Evolutionary conservation across 768 basidiomycete genomes (phyloP).

Genomic region (Gautieria morchelliformis): DNA sequence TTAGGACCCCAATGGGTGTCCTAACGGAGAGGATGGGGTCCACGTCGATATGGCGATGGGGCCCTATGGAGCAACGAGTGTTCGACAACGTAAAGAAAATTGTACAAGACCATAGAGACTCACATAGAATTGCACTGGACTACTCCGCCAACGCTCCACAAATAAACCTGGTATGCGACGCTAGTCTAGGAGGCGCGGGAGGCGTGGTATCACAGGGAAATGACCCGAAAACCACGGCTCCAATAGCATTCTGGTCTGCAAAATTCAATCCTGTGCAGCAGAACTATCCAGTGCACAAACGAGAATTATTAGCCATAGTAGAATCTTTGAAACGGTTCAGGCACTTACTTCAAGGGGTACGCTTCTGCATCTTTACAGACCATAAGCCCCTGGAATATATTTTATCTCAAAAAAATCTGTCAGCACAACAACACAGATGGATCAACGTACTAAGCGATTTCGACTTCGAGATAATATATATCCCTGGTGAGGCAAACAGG

Average conservation of each 20-base stretch:
- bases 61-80: constrained; percentile 21
- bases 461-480: constrained; percentile 26
- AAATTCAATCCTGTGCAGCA: constrained; percentile 19
- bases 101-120: constrained; percentile 10
- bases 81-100: constrained; percentile 22
- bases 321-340: constrained; percentile 20
- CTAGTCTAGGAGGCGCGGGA: constrained; percentile 17
- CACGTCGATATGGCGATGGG: constrained; percentile 19
- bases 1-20: constrained; percentile 31
- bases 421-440: constrained; percentile 28
- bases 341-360: constrained; percentile 14
- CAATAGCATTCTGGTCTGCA: constrained; percentile 26
- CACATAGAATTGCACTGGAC: neutral
- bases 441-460: constrained; percentile 29
- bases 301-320: constrained; percentile 30
- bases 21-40: constrained; percentile 15
- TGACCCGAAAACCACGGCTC: constrained; percentile 16
- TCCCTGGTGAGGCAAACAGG: constrained; percentile 29
- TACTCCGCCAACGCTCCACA: neutral
- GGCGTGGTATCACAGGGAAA: constrained; percentile 22
- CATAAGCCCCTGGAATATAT: constrained; percentile 30
- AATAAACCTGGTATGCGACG: constrained; percentile 25
- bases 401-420: constrained; percentile 23
- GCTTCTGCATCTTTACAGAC: constrained; percentile 25
- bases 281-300: constrained; percentile 31